Conservation (phyloP, 352 stramenopile species). For the Pythium oligandrum region DNA sequence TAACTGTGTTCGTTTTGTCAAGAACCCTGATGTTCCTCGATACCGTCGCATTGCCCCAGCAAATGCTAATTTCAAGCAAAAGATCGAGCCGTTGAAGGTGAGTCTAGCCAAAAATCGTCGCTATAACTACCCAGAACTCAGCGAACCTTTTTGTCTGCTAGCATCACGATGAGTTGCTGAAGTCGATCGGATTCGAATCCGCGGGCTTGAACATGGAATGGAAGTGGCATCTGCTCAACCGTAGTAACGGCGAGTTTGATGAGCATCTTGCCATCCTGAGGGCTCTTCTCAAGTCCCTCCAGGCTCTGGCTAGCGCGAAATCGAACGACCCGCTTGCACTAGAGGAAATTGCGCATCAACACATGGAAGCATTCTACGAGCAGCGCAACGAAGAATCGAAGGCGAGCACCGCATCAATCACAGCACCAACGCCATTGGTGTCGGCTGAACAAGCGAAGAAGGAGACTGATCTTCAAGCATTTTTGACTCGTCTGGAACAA, state of each 20-base stretch:
- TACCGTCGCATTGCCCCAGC: slow-evolving; percentile 73
- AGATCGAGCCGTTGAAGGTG: slow-evolving; percentile 79
- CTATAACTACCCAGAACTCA: not conserved
- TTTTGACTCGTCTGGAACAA: slow-evolving; percentile 15
- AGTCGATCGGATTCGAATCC: slow-evolving; percentile 73
- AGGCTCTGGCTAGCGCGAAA: slow-evolving; percentile 38
- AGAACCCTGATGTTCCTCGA: slow-evolving; percentile 78
- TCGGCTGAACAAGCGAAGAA: not conserved
- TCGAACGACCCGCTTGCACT: slow-evolving; percentile 10
- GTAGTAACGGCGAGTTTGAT: slow-evolving; percentile 54
- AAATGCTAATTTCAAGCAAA: slow-evolving; percentile 84
- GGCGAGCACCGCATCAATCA: not conserved
- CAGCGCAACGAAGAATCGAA: slow-evolving; percentile 7
- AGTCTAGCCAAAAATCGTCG: not conserved
- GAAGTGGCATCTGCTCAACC: slow-evolving; percentile 72
- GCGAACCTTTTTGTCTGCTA: slow-evolving; percentile 11
- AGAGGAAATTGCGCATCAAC: slow-evolving; percentile 17
- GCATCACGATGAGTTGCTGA: slow-evolving; percentile 73
- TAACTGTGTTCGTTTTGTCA: too few species aligned
- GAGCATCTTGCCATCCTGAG: slow-evolving; percentile 62
- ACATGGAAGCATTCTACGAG: slow-evolving; percentile 11
- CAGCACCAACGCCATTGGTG: not conserved
- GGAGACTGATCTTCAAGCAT: slow-evolving; percentile 18
- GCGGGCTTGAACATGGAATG: slow-evolving; percentile 77
- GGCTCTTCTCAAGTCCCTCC: slow-evolving; percentile 50